Evolutionary conservation across 2,329 filamentous ascomycete species (phyloP).

Genomic region (Furcasterigmium sp.): DNA sequence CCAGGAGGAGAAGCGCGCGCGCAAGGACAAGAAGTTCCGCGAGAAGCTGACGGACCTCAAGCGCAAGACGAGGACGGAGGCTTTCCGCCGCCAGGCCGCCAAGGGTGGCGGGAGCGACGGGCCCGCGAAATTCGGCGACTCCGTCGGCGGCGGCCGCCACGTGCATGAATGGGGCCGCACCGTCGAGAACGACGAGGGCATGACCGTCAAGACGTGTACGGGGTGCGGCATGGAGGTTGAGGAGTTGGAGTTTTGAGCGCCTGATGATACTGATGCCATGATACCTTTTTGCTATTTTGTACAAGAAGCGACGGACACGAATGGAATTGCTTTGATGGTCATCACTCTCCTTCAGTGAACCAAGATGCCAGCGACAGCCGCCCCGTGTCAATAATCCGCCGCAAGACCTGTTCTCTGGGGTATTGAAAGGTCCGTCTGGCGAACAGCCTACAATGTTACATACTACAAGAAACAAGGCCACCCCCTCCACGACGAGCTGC

Average conservation of each 20-base stretch:
- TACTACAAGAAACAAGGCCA: too few species aligned
- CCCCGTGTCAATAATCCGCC: too few species aligned
- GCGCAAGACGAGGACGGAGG: slow-evolving; percentile 87
- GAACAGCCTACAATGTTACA: too few species aligned
- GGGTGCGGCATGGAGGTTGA: slow-evolving; percentile 77
- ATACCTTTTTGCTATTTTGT: not conserved
- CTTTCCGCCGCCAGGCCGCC: slow-evolving; percentile 69
- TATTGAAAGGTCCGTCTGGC: too few species aligned
- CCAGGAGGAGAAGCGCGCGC: slow-evolving; percentile 71
- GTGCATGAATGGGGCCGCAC: slow-evolving; percentile 81
- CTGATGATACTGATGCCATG: not conserved
- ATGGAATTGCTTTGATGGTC: too few species aligned
- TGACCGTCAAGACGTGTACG: slow-evolving; percentile 74
- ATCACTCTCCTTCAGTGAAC: too few species aligned
- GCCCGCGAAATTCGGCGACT: slow-evolving; percentile 68
- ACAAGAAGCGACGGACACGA: not conserved
- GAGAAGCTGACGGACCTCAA: slow-evolving; percentile 85
- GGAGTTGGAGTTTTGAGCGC: slow-evolving; percentile 57
- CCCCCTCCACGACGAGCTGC: too few species aligned
- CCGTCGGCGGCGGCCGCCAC: slow-evolving; percentile 65
- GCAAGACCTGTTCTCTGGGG: too few species aligned
- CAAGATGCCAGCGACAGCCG: too few species aligned
- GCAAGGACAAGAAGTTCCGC: slow-evolving; percentile 90
- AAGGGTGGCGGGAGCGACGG: slow-evolving; percentile 39
- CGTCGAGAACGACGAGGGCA: slow-evolving; percentile 65